phyloP scores from a whole-genome alignment of 1,284 basidiomycete genomes.

The Ustilago sp. region DNA sequence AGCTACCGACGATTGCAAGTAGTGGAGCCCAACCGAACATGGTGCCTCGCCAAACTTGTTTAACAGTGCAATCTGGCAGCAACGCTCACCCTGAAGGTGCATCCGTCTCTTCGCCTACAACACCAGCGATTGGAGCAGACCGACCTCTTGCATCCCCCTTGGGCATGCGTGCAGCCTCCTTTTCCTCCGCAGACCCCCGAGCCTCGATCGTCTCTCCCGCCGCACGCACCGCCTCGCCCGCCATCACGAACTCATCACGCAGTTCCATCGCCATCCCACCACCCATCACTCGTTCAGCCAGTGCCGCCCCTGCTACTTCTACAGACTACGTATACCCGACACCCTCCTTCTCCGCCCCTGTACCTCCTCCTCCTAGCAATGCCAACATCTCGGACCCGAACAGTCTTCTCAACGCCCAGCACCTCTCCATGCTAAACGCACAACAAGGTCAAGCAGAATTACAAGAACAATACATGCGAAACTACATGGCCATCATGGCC shows the following conservation, averaged over 20 bases:
- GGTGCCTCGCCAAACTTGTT: constrained; percentile 12
- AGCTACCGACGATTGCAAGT: constrained; percentile 31
- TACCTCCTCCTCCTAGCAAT: background rate
- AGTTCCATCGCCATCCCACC: constrained; percentile 36
- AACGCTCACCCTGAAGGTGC: background rate
- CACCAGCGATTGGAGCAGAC: background rate
- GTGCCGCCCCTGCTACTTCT: constrained; percentile 1
- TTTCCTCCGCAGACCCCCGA: constrained; percentile 13
- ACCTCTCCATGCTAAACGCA: constrained; percentile 36
- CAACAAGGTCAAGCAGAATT: constrained; percentile 44
- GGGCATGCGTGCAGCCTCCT: constrained; percentile 15
- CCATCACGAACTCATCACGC: constrained; percentile 31
- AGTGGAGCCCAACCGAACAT: constrained; percentile 8
- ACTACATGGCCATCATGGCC: constrained; percentile 55
- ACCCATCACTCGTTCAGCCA: constrained; percentile 26
- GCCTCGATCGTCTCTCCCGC: constrained; percentile 14
- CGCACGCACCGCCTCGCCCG: constrained; percentile 26
- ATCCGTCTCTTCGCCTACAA: background rate
- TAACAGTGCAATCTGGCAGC: constrained; percentile 24
- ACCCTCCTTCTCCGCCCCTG: background rate
- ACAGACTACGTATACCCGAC: constrained; percentile 1
- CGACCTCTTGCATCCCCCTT: constrained; percentile 16
- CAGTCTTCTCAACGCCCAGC: constrained; percentile 24
- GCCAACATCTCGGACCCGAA: constrained; percentile 10
- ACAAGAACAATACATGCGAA: constrained; percentile 53